Evolutionary conservation across 1,139 yeast genomes (phyloP).

Genomic region (Saccharomyces hybrid): DNA sequence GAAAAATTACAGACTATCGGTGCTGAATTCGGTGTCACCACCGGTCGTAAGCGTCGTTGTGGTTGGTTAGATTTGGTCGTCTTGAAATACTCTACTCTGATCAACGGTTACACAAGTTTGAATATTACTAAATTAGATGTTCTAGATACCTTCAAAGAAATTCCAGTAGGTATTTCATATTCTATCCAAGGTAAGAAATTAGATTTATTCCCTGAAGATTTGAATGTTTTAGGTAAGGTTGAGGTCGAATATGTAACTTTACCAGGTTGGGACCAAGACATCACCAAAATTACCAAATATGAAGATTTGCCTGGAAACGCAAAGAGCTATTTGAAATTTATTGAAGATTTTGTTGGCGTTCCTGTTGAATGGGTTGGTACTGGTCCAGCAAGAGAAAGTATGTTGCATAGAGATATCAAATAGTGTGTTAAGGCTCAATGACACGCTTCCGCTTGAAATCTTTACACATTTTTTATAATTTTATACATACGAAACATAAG

Average conservation of each 20-base stretch:
- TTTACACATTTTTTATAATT: background rate
- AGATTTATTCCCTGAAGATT: conserved; percentile 86
- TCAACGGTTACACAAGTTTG: conserved; percentile 90
- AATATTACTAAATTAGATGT: conserved; percentile 95
- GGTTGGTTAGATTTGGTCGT: conserved; percentile 99
- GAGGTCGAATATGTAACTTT: conserved; percentile 84
- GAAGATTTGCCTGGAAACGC: conserved; percentile 85
- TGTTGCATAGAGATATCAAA: conserved; percentile 40
- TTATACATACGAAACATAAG: background rate
- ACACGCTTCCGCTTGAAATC: background rate
- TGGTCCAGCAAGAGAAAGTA: conserved; percentile 91
- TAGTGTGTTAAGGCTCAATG: background rate
- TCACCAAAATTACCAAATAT: conserved; percentile 60
- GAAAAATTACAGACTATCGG: conserved; percentile 85
- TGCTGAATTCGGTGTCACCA: conserved; percentile 95
- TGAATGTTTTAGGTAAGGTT: conserved; percentile 69
- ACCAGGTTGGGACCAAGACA: conserved; percentile 91
- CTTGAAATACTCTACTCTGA: conserved; percentile 77
- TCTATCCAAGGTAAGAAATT: conserved; percentile 66
- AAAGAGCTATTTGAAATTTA: conserved; percentile 68
- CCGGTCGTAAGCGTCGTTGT: conserved; percentile 98
- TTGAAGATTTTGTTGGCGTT: conserved; percentile 75
- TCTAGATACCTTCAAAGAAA: conserved; percentile 78
- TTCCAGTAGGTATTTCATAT: conserved; percentile 80
- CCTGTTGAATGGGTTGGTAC: conserved; percentile 98